phyloP scores from a whole-genome alignment of 1,139 yeast species.

The Hansenula anomala region DNA sequence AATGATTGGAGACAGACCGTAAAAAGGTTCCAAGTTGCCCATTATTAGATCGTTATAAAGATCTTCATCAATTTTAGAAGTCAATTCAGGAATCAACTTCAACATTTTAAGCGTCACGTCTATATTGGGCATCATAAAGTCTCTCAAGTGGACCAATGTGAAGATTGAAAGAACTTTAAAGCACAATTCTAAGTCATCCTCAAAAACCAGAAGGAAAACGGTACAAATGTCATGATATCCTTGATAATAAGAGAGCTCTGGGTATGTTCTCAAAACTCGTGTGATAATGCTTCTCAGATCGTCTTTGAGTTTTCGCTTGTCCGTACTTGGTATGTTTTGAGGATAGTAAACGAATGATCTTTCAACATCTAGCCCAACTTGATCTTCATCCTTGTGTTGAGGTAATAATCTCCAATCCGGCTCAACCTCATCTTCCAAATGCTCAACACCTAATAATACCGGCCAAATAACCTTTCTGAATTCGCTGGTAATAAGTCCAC shows the following conservation, averaged over 20 bases:
- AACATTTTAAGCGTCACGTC: slow-evolving; percentile 64
- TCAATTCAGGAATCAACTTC: slow-evolving; percentile 56
- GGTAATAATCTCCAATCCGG: slow-evolving; percentile 22
- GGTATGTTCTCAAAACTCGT: slow-evolving; percentile 54
- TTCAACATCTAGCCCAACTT: slow-evolving; percentile 71
- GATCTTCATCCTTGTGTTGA: slow-evolving; percentile 69
- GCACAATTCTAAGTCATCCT: slow-evolving; percentile 29
- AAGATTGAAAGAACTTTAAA: slow-evolving; percentile 50
- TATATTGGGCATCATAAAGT: slow-evolving; percentile 75
- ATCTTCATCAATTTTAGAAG: slow-evolving; percentile 44
- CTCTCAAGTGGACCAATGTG: slow-evolving; percentile 65
- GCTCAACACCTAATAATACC: slow-evolving; percentile 27
- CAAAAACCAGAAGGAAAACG: slow-evolving; percentile 55
- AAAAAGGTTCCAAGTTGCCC: slow-evolving; percentile 46
- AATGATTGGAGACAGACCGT: slow-evolving; percentile 69
- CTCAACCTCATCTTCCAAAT: slow-evolving; percentile 2
- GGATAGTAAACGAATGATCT: slow-evolving; percentile 54
- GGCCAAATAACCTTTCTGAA: slow-evolving; percentile 48
- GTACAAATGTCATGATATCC: slow-evolving; percentile 90
- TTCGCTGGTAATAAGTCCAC: slow-evolving; percentile 42
- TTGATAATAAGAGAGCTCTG: slow-evolving; percentile 72
- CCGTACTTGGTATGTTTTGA: slow-evolving; percentile 17
- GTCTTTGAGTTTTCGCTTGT: slow-evolving; percentile 28
- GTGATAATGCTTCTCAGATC: slow-evolving; percentile 45
- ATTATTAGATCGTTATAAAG: slow-evolving; percentile 49